Conservation (phyloP, 164 flowering plant species). For the Macadamia tetraphylla region DNA sequence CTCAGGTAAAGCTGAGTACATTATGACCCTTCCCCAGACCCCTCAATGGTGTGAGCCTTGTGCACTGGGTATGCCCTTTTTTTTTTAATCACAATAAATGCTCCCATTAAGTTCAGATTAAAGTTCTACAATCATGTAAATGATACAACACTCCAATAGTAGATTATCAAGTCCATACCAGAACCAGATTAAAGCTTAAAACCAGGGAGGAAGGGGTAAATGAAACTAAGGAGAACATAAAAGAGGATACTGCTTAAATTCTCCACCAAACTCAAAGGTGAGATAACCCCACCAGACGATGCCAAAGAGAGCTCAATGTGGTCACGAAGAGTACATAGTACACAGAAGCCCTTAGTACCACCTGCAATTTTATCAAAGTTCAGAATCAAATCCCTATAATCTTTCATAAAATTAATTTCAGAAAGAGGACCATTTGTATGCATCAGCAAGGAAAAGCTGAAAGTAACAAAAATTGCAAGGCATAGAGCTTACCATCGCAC, state of each 20-base stretch:
- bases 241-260: conserved; percentile 71
- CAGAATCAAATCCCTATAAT: background rate
- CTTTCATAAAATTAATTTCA: background rate
- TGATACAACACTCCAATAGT: background rate
- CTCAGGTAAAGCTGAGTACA: no score
- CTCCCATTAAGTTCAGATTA: background rate
- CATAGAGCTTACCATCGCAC: conserved; percentile 32
- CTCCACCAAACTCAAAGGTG: conserved; percentile 44
- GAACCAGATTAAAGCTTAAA: background rate
- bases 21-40: no score
- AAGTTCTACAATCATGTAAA: background rate
- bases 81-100: no score
- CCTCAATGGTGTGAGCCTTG: no score
- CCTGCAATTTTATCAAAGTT: conserved; percentile 33
- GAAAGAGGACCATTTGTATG: background rate
- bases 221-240: background rate
- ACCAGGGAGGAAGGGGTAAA: background rate
- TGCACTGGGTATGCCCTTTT: no score
- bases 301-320: conserved; percentile 48
- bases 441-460: background rate
- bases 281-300: conserved; percentile 29
- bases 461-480: background rate
- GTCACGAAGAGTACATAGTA: conserved; percentile 45
- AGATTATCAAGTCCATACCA: background rate
- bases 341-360: conserved; percentile 42